phyloP scores from a whole-genome alignment of 179 eudicot species.

The Spergularia azorica region DNA sequence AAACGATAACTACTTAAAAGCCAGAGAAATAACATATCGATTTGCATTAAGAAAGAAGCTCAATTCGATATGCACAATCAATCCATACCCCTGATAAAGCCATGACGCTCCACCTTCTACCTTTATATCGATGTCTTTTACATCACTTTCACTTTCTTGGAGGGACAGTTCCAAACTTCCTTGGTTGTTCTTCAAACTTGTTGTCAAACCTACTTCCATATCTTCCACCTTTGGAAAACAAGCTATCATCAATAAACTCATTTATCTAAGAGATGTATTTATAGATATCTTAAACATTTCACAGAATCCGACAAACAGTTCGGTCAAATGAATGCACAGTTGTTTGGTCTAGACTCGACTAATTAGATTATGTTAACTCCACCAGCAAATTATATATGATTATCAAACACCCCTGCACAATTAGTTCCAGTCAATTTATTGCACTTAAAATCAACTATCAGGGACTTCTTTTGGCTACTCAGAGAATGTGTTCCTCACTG shows the following conservation, averaged over 20 bases:
- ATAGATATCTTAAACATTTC: neutral
- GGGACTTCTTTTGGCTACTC: too few species aligned
- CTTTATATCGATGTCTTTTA: conserved; percentile 60
- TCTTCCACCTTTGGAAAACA: conserved; percentile 68
- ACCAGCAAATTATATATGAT: neutral
- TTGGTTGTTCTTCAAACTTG: conserved; percentile 51
- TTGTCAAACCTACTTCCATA: conserved; percentile 69
- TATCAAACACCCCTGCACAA: neutral
- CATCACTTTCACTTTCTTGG: conserved; percentile 68
- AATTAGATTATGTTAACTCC: neutral
- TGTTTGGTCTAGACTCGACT: neutral
- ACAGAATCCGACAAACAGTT: neutral
- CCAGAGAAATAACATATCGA: neutral
- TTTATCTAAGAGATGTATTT: neutral
- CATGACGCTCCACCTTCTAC: conserved; percentile 95
- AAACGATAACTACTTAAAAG: neutral
- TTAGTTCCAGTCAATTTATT: neutral
- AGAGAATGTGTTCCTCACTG: too few species aligned
- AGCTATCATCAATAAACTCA: conserved; percentile 23
- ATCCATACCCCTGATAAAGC: conserved; percentile 93
- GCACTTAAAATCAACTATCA: too few species aligned
- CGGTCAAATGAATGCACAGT: neutral
- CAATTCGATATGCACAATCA: neutral
- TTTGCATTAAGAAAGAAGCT: neutral
- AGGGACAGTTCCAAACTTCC: conserved; percentile 67